A percentile compares a stretch with the other conserved stretches of the same genome.
Conservation (phyloP, 2,329 filamentous ascomycete species). For the Apiospora arundinis region DNA sequence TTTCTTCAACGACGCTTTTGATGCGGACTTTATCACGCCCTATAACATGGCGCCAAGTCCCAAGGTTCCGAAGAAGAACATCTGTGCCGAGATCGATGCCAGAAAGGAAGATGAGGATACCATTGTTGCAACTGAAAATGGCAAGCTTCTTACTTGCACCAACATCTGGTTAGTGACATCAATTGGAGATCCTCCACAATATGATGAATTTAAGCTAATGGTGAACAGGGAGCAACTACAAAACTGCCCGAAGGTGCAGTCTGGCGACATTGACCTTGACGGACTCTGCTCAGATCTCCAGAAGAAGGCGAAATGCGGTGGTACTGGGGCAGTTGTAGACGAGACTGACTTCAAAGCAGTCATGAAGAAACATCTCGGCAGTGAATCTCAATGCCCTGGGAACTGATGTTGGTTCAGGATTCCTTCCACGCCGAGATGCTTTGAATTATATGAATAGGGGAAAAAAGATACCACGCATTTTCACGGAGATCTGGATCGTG, state of each 20-base stretch:
- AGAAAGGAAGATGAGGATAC: slow-evolving; percentile 74
- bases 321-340: slow-evolving; percentile 86
- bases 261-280: slow-evolving; percentile 92
- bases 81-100: slow-evolving; percentile 80
- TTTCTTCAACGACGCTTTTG: slow-evolving; percentile 78
- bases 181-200: not conserved
- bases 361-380: slow-evolving; percentile 68
- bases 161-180: slow-evolving; percentile 76
- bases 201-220: slow-evolving; percentile 48
- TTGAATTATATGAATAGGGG: not conserved
- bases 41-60: slow-evolving; percentile 70
- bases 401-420: slow-evolving; percentile 21
- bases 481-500: not conserved
- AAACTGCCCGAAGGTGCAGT: slow-evolving; percentile 84
- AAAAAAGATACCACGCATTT: slow-evolving; percentile 17
- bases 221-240: slow-evolving; percentile 83
- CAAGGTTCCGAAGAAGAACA: slow-evolving; percentile 58
- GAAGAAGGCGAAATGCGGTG: slow-evolving; percentile 94
- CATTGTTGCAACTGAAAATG: slow-evolving; percentile 61
- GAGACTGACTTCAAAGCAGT: slow-evolving; percentile 87
- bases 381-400: slow-evolving; percentile 35
- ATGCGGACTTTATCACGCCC: slow-evolving; percentile 80
- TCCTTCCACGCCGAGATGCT: not conserved
- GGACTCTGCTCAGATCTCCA: slow-evolving; percentile 90
- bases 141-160: slow-evolving; percentile 79